These are phyloP conservation scores for Suhomyces sp. DNA, from an alignment of 805 yeast species.

Conservation along the genomic window DNA sequence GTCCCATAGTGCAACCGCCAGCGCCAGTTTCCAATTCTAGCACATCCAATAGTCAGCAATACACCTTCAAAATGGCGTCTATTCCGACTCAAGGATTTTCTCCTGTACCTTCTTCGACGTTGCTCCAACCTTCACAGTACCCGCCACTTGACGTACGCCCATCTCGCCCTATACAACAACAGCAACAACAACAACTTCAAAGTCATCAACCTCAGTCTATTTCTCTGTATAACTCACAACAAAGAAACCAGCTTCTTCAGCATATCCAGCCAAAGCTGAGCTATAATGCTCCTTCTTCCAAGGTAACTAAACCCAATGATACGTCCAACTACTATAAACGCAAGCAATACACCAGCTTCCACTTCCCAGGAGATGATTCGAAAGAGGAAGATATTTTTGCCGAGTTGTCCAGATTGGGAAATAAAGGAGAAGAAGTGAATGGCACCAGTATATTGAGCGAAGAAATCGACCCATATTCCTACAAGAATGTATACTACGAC, in stretches of 20 bases:
- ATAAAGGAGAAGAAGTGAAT: slow-evolving; percentile 9
- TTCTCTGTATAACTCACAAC: background rate
- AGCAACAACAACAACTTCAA: slow-evolving; percentile 3
- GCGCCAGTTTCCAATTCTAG: slow-evolving; percentile 14
- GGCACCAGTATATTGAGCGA: background rate
- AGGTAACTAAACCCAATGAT: slow-evolving; percentile 1
- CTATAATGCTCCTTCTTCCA: background rate
- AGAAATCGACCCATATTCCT: slow-evolving; percentile 19
- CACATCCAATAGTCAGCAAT: slow-evolving; percentile 8
- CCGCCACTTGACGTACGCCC: background rate
- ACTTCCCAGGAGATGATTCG: slow-evolving; percentile 2
- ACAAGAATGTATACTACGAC: slow-evolving; percentile 18
- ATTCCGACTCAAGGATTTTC: slow-evolving; percentile 5
- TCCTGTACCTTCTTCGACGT: background rate
- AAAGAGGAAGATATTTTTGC: slow-evolving; percentile 9
- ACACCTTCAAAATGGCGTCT: slow-evolving; percentile 7
- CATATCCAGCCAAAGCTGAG: slow-evolving; percentile 6
- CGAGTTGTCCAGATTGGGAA: slow-evolving; percentile 13
- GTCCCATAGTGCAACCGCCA: slow-evolving; percentile 6
- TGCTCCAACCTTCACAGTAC: background rate
- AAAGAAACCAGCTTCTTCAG: background rate
- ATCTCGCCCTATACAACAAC: slow-evolving; percentile 4
- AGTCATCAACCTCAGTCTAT: slow-evolving; percentile 6
- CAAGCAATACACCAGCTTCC: background rate
- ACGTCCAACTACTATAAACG: slow-evolving; percentile 1